Evolutionary conservation across 2,329 filamentous ascomycete species (phyloP), one percentile per base, ranked within the genome.

Genomic region (Cladophialophora immunda): DNA sequence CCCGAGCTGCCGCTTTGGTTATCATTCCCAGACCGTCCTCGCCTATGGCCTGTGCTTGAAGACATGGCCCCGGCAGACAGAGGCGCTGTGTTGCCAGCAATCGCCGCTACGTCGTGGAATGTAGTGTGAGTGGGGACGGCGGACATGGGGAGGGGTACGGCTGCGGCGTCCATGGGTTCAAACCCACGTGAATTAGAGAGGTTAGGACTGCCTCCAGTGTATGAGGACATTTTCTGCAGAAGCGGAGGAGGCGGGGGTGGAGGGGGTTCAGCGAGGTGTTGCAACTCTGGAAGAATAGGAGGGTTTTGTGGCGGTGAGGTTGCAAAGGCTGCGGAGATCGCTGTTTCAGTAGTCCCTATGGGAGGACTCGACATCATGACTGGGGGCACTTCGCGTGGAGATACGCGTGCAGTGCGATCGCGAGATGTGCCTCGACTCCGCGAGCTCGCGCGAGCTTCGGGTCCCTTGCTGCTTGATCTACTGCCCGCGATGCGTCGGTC

Each of bases 241-340:
- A 63, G 61, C 38, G 68, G 65, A 41, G 70, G 53, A 32, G 67
- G 72, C 0, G 72, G 74, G 15, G 72, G 71, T 22, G 72, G 58
- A 7, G 82, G 81, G 11, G 79, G 85, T 9, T 76, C 80, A 27
- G 82, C 84, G 17, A 90, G 79, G 75, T 89, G 87, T 73, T 88
- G 86, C 9, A 90, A 81, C 73, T 90, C 86, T 6, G 87, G 85
- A 19, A 90, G 80, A 9, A 88, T 78, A 9, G 85, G 83, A 13
- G 85, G 84, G 27, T 71, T 58, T 13, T 73, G 62, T 30, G 54
- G 65, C 19, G 60, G 68, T 17, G 66, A 64, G 22, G 71, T 66
- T 38, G 30, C 30, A 25, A 22, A 32, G 36, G n/a, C 29, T 25
- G 58, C 19, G 29, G 50, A n/a, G 30, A 38, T 19, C 11, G 36